Percentiles rank a stretch among this genome's conserved stretches.
phyloP scores from a whole-genome alignment of 306 rosid genomes.

The Cucurbita maxima region DNA sequence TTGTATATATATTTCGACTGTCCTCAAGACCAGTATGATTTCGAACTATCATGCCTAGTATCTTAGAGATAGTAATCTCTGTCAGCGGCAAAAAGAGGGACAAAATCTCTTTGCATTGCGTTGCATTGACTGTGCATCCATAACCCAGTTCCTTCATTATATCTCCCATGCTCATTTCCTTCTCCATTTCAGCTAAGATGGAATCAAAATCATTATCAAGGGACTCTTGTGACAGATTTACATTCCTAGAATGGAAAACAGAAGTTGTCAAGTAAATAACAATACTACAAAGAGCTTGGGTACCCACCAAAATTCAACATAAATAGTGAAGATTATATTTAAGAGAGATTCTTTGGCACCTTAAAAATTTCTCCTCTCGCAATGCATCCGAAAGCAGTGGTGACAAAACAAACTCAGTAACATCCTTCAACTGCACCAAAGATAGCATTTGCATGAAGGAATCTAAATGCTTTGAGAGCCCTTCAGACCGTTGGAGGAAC shows the following conservation, averaged over 20 bases:
- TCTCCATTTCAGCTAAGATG: slow-evolving; percentile 90
- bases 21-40: slow-evolving; percentile 77
- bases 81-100: slow-evolving; percentile 84
- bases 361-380: slow-evolving; percentile 51
- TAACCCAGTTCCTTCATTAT: slow-evolving; percentile 93
- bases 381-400: slow-evolving; percentile 72
- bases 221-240: slow-evolving; percentile 41
- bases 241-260: slow-evolving; percentile 35
- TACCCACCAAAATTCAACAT: not conserved
- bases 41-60: slow-evolving; percentile 72
- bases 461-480: slow-evolving; percentile 77
- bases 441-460: slow-evolving; percentile 93
- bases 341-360: slow-evolving; percentile 28
- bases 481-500: slow-evolving; percentile 77
- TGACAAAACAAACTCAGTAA: slow-evolving; percentile 39
- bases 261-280: slow-evolving; percentile 11
- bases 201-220: slow-evolving; percentile 81
- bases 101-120: slow-evolving; percentile 78
- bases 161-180: slow-evolving; percentile 94
- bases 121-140: slow-evolving; percentile 72
- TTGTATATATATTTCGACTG: slow-evolving; percentile 49
- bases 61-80: slow-evolving; percentile 55
- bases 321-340: slow-evolving; percentile 10
- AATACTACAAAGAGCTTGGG: not conserved
- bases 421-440: slow-evolving; percentile 55